phyloP scores from a whole-genome alignment of 73 alveolate genomes.

The Paramecium sonneborni region DNA sequence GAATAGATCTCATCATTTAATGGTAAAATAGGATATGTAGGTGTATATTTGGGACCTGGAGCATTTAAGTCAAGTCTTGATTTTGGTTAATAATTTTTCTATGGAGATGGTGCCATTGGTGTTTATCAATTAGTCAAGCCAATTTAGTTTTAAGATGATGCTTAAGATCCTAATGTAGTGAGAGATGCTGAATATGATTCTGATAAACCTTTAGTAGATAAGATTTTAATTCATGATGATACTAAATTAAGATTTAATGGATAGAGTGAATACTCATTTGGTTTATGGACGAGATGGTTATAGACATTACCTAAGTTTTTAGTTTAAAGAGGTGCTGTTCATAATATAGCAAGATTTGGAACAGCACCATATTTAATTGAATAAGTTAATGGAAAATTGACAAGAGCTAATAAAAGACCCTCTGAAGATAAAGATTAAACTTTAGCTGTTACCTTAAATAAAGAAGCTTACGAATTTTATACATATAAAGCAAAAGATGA shows the following conservation, averaged over 20 bases:
- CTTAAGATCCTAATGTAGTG: neutral
- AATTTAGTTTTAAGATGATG: neutral
- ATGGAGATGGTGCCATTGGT: conserved; percentile 44
- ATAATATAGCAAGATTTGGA: conserved; percentile 46
- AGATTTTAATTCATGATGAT: conserved; percentile 45
- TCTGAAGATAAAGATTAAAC: neutral
- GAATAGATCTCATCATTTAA: conserved; percentile 19
- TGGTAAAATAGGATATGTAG: conserved; percentile 55
- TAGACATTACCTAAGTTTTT: neutral
- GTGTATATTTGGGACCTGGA: conserved; percentile 50
- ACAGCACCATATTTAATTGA: conserved; percentile 13
- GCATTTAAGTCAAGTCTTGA: neutral
- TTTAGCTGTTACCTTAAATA: conserved; percentile 4
- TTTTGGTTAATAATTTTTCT: conserved; percentile 19
- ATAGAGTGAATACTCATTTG: conserved; percentile 21
- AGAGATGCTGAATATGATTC: conserved; percentile 17
- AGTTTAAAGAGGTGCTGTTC: conserved; percentile 21
- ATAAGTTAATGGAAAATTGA: neutral
- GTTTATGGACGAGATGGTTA: conserved; percentile 51
- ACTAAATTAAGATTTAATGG: neutral
- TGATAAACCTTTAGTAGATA: conserved; percentile 37
- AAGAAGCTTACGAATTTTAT: conserved; percentile 2
- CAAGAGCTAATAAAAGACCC: conserved; percentile 22
- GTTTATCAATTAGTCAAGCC: conserved; percentile 25
- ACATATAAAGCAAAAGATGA: conserved; percentile 9